These are phyloP conservation scores for Mixia osmundae DNA, from an alignment of 1,284 basidiomycete species.

Conservation along the genomic window DNA sequence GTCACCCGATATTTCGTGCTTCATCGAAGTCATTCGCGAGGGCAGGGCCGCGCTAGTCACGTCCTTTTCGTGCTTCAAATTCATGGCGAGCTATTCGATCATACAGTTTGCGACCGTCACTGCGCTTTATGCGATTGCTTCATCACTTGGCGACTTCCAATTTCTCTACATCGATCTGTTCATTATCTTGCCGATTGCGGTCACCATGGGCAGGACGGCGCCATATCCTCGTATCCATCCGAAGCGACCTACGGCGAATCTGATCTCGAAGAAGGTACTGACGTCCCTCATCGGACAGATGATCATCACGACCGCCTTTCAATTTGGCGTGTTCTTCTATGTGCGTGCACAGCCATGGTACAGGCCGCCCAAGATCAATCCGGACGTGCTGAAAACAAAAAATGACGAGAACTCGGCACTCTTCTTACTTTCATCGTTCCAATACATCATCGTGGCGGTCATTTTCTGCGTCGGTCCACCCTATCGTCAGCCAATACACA, in stretches of 20 bases:
- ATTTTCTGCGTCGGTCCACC: slow-evolving; percentile 96
- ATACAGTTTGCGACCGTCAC: slow-evolving; percentile 68
- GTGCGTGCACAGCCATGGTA: slow-evolving; percentile 64
- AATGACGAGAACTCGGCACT: slow-evolving; percentile 86
- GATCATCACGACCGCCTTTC: slow-evolving; percentile 55
- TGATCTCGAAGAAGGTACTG: slow-evolving; percentile 89
- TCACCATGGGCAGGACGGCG: slow-evolving; percentile 85
- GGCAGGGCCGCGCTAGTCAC: slow-evolving; percentile 88
- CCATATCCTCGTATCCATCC: slow-evolving; percentile 68
- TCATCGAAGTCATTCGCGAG: slow-evolving; percentile 84
- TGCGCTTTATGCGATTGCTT: slow-evolving; percentile 83
- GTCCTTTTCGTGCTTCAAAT: slow-evolving; percentile 98
- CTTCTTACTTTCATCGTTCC: slow-evolving; percentile 90
- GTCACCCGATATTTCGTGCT: slow-evolving; percentile 84
- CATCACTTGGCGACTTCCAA: slow-evolving; percentile 85
- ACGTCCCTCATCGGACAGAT: slow-evolving; percentile 86
- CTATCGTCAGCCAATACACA: slow-evolving; percentile 81
- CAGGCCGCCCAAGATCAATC: slow-evolving; percentile 34
- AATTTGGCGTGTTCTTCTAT: slow-evolving; percentile 76
- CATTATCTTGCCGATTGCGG: slow-evolving; percentile 88
- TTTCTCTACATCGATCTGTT: slow-evolving; percentile 95
- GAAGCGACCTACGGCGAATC: slow-evolving; percentile 81
- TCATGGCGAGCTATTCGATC: slow-evolving; percentile 79
- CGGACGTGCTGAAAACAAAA: slow-evolving; percentile 57
- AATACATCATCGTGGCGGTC: slow-evolving; percentile 88